Evolutionary conservation across 129 eudicot genomes (phyloP).

Genomic region (Cynara cardunculus): DNA sequence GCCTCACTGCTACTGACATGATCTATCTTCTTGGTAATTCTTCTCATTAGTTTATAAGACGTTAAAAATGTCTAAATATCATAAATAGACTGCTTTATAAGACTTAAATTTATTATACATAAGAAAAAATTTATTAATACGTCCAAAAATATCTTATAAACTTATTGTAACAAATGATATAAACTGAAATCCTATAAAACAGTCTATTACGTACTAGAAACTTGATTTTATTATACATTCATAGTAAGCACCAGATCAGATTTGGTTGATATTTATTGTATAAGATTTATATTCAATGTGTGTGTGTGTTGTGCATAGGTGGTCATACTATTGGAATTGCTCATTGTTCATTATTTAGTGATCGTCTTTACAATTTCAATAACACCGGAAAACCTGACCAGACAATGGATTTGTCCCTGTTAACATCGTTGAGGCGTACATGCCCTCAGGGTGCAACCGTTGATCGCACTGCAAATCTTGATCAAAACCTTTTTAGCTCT

Average conservation of each 20-base stretch:
- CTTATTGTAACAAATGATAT: too few relatives aligned
- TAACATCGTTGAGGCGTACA: conserved; percentile 3
- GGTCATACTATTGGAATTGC: conserved; percentile 60
- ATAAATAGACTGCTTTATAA: too few relatives aligned
- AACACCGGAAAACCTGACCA: conserved; percentile 50
- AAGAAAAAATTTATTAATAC: too few relatives aligned
- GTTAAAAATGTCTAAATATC: too few relatives aligned
- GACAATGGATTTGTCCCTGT: conserved; percentile 26
- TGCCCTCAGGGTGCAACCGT: conserved; percentile 32
- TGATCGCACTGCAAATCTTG: conserved; percentile 32
- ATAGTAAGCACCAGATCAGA: neutral
- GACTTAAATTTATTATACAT: too few relatives aligned
- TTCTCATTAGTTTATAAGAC: neutral
- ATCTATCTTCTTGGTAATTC: conserved; percentile 48
- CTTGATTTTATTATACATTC: too few relatives aligned
- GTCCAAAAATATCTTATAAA: too few relatives aligned
- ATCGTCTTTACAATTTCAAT: conserved; percentile 56
- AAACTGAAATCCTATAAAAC: too few relatives aligned
- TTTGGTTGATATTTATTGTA: neutral
- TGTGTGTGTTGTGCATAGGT: conserved; percentile 10
- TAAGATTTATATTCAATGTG: neutral
- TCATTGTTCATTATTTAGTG: conserved; percentile 41
- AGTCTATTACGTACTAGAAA: too few relatives aligned
- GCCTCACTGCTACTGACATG: conserved; percentile 39
- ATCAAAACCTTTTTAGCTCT: conserved; percentile 44